phyloP scores from a whole-genome alignment of 1,284 basidiomycete genomes.

The Hypsizygus ulmarius region DNA sequence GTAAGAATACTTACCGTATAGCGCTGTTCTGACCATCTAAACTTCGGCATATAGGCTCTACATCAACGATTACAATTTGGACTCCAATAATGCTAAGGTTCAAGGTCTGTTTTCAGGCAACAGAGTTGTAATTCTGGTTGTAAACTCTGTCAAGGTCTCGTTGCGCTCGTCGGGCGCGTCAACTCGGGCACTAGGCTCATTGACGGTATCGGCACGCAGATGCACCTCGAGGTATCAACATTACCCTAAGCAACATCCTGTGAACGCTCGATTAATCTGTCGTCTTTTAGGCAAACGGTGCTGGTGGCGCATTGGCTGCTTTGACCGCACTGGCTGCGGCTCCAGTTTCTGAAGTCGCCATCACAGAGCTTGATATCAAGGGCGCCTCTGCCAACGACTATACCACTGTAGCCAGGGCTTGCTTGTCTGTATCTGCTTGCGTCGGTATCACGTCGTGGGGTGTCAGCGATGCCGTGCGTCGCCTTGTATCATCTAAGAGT shows the following conservation, averaged over 20 bases:
- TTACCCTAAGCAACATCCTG: no score
- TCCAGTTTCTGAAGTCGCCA: slow-evolving; percentile 38
- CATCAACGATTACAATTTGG: slow-evolving; percentile 45
- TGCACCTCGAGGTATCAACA: slow-evolving; percentile 33
- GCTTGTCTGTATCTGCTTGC: slow-evolving; percentile 38
- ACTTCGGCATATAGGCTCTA: slow-evolving; percentile 28
- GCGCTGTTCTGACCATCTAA: background rate
- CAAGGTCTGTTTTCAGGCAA: slow-evolving; percentile 23
- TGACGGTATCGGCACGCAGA: slow-evolving; percentile 42
- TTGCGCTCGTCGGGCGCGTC: slow-evolving; percentile 34
- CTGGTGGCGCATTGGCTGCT: slow-evolving; percentile 36
- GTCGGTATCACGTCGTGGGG: slow-evolving; percentile 36
- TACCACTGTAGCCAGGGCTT: slow-evolving; percentile 41
- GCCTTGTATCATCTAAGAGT: no score
- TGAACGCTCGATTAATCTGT: no score
- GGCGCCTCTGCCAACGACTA: slow-evolving; percentile 37
- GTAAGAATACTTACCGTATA: slow-evolving; percentile 17
- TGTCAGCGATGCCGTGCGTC: no score
- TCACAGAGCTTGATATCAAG: slow-evolving; percentile 38
- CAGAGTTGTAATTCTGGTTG: no score
- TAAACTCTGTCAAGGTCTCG: background rate
- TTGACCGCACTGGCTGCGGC: slow-evolving; percentile 35
- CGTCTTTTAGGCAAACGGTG: slow-evolving; percentile 33
- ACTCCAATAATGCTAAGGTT: slow-evolving; percentile 37
- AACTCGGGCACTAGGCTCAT: slow-evolving; percentile 32